Percentiles rank a stretch among this genome's conserved stretches.
Evolutionary conservation across 202 grass and related monocot species (phyloP).

Genomic region (Dendrocalamus latiflorus): DNA sequence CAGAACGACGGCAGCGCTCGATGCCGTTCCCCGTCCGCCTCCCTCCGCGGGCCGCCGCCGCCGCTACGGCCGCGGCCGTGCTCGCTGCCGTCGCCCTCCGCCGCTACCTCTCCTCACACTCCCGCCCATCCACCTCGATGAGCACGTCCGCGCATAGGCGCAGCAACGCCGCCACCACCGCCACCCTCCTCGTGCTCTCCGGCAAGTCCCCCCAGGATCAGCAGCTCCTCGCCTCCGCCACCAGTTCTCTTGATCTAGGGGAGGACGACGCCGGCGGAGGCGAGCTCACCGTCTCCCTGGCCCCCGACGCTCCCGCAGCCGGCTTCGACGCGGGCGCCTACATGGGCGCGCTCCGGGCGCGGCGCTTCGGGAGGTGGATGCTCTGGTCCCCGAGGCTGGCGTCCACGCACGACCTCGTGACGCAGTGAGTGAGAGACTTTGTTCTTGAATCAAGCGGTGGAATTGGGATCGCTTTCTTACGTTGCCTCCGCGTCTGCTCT

Average conservation of each 20-base stretch:
- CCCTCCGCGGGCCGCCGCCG: constrained; percentile 28
- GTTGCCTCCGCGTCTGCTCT: not conserved
- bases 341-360: constrained; percentile 54
- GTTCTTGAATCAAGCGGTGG: not conserved
- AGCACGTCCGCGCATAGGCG: not conserved
- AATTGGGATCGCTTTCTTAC: not conserved
- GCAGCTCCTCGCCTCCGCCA: constrained; percentile 31
- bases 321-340: constrained; percentile 45
- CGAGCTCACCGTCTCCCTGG: constrained; percentile 31
- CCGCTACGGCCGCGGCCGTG: not conserved
- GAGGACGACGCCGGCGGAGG: not conserved
- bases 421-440: constrained; percentile 39
- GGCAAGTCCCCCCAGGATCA: constrained; percentile 56
- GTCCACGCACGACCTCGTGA: constrained; percentile 78
- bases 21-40: constrained; percentile 42
- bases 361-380: constrained; percentile 60
- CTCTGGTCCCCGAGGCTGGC: constrained; percentile 81
- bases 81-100: constrained; percentile 21
- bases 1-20: not conserved
- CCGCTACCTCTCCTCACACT: constrained; percentile 1
- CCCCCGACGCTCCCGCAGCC: not conserved
- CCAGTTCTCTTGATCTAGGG: not conserved
- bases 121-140: not conserved
- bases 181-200: constrained; percentile 49
- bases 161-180: not conserved